Base-by-base conservation (phyloP, 495 filamentous ascomycete genomes). In the Glonium stellatum region DNA sequence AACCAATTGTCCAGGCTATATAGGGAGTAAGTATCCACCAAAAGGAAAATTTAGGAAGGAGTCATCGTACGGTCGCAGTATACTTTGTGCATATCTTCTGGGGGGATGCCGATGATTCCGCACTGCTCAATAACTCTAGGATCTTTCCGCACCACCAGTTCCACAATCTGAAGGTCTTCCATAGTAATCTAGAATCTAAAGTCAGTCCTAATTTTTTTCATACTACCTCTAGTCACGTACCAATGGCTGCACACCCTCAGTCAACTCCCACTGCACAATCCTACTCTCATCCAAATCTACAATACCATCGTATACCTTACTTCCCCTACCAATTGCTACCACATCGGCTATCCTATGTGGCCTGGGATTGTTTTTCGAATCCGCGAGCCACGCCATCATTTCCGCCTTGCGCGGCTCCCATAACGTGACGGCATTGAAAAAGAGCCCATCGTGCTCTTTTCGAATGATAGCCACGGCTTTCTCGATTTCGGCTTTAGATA, bases 121-220 rank as follows among this genome's bases (percentile, higher is more conserved):
- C 92, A 97, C 70, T 96, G 92, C 73, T 96, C 90, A 67, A 96
- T 95, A 54, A 97, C 92, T 62, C 86, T 89, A 6, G 89, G 84
- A 69, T 96, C 88, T 60, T 84, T 85, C 54, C 92, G 81, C 41
- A 84, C 82, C 44, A 92, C 73, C 64, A 84, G 80, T 71, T 97
- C 92, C n/a, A 96, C 92, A 46, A 86, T 79, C 70, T 92, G 86
- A 39, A 96, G 77, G 67, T 97, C 92, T 70, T 96, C 90, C 89
- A 96, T 95, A 0, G 90, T 95, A 69, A 97, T 95, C 85, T 87
- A 55, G 0, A 19, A n/a, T 18, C 18, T 18, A 4, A 4, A 44
- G 39, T 44, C 39, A 44, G 10, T 18, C 18, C 39, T 4, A 44
- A 44, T 1, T 11, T 18, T 18, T 1, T 4, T 11, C 4, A 44